A percentile compares a stretch with the other conserved stretches of the same genome.
Conservation (phyloP, 441 rosid species). For the Euphorbia corollata region DNA sequence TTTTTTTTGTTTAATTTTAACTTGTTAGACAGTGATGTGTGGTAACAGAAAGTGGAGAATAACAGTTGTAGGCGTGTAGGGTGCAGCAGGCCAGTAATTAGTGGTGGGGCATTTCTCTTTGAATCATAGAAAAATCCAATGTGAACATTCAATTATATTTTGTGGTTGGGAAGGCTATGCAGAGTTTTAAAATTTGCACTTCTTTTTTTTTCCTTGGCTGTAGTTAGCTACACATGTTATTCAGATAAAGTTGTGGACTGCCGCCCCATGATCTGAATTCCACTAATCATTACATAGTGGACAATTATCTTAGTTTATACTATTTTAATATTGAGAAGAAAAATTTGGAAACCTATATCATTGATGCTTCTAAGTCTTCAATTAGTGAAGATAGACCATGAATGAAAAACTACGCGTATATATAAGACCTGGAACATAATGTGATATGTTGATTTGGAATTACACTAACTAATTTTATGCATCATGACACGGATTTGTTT, state of each 20-base stretch:
- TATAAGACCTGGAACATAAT: too few relatives aligned
- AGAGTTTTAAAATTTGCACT: background rate
- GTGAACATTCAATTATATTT: background rate
- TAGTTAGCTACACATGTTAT: too few relatives aligned
- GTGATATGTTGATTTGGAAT: too few relatives aligned
- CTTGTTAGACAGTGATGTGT: background rate
- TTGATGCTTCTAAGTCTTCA: too few relatives aligned
- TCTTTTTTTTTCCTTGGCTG: too few relatives aligned
- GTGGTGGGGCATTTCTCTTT: constrained; percentile 20
- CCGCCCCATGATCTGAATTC: constrained; percentile 22
- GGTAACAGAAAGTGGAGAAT: background rate
- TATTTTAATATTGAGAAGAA: background rate
- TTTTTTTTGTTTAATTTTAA: too few relatives aligned
- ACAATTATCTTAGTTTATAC: background rate
- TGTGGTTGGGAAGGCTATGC: constrained; percentile 17
- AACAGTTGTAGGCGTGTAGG: constrained; percentile 17
- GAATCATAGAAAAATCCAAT: constrained; percentile 15
- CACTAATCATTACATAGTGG: constrained; percentile 12
- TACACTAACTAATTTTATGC: too few relatives aligned
- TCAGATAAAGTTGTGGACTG: background rate
- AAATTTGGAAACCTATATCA: too few relatives aligned
- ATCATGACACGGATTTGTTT: too few relatives aligned
- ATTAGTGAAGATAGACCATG: too few relatives aligned
- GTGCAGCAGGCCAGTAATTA: constrained; percentile 5
- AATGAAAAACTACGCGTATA: too few relatives aligned